Conservation (phyloP, 805 yeast genomes). For the Pichia occidentalis region DNA sequence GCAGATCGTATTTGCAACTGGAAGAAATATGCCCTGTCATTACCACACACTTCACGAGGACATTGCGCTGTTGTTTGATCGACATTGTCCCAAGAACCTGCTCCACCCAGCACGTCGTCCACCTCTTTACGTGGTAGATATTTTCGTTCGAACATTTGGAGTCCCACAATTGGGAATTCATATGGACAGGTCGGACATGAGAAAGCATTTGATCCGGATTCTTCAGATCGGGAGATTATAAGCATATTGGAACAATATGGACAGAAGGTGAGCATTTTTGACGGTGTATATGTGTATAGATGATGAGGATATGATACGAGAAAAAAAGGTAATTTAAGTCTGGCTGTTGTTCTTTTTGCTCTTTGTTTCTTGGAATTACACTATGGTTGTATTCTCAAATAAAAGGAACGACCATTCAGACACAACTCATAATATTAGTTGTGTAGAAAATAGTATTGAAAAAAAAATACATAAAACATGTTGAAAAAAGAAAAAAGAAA, state of each 20-base stretch:
- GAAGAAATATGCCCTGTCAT: slow-evolving; percentile 90
- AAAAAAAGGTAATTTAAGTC: background rate
- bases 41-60: slow-evolving; percentile 80
- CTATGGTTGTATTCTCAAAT: no score
- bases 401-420: no score
- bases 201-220: slow-evolving; percentile 50
- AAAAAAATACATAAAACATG: no score
- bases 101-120: slow-evolving; percentile 95
- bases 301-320: no score
- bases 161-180: slow-evolving; percentile 79
- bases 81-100: slow-evolving; percentile 98
- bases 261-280: slow-evolving; percentile 81
- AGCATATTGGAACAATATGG: slow-evolving; percentile 94
- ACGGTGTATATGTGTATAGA: background rate
- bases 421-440: no score
- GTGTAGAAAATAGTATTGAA: no score
- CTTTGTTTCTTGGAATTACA: no score
- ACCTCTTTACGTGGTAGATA: slow-evolving; percentile 80
- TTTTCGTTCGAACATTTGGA: slow-evolving; percentile 81
- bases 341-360: no score
- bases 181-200: slow-evolving; percentile 95
- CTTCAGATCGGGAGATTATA: slow-evolving; percentile 55
- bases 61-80: slow-evolving; percentile 94
- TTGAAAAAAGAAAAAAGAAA: no score
- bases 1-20: slow-evolving; percentile 96